These are phyloP conservation scores for Penicillium sp. DNA, from an alignment of 2,329 filamentous ascomycete species.

Conservation along the genomic window DNA sequence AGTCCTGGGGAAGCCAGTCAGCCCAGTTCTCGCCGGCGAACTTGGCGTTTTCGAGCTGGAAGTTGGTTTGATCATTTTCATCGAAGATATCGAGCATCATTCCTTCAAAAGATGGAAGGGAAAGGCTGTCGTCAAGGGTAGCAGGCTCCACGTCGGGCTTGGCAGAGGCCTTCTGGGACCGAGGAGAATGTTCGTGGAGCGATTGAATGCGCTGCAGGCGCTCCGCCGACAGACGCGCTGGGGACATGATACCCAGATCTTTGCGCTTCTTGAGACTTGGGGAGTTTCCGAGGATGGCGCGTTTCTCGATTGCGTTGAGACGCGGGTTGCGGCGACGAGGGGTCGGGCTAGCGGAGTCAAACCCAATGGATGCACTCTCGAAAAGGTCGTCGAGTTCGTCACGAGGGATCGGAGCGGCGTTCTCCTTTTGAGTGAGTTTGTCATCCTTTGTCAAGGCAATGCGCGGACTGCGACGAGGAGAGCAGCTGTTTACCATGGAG, in stretches of 20 bases:
- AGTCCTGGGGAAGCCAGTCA: slow-evolving; percentile 40
- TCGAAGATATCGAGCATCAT: slow-evolving; percentile 44
- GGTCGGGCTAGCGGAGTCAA: slow-evolving; percentile 57
- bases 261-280: slow-evolving; percentile 31
- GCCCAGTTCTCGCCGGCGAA: slow-evolving; percentile 33
- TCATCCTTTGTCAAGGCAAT: slow-evolving; percentile 36
- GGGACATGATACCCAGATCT: slow-evolving; percentile 22
- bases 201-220: slow-evolving; percentile 37
- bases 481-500: slow-evolving; percentile 44
- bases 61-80: slow-evolving; percentile 29
- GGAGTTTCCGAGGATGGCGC: slow-evolving; percentile 41
- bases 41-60: slow-evolving; percentile 29
- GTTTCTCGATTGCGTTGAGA: slow-evolving; percentile 39
- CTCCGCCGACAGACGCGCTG: slow-evolving; percentile 36
- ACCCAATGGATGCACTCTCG: slow-evolving; percentile 54
- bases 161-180: slow-evolving; percentile 27
- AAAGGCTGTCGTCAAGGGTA: slow-evolving; percentile 22
- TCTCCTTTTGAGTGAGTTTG: slow-evolving; percentile 56
- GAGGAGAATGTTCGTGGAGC: slow-evolving; percentile 25
- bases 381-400: slow-evolving; percentile 68
- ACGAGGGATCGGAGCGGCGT: slow-evolving; percentile 47
- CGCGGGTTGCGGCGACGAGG: slow-evolving; percentile 57
- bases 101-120: slow-evolving; percentile 29
- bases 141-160: slow-evolving; percentile 22
- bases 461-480: slow-evolving; percentile 49